phyloP scores from a whole-genome alignment of 1,284 basidiomycete species.

The Puccinia hordei region DNA sequence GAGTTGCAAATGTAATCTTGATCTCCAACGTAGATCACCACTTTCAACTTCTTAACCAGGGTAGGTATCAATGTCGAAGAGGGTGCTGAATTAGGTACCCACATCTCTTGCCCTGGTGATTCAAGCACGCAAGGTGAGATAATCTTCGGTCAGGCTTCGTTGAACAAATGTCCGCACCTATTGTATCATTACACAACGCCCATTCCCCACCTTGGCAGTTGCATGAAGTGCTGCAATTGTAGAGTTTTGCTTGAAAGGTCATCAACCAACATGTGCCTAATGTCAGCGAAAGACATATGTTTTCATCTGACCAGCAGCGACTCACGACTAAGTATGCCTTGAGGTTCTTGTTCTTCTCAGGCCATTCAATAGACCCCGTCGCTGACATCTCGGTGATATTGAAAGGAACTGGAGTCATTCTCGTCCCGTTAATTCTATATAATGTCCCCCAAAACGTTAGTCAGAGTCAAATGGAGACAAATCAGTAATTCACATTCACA shows the following conservation, averaged over 20 bases:
- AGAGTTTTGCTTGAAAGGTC: slow-evolving; percentile 63
- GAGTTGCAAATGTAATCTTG: slow-evolving; percentile 83
- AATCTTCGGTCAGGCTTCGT: not conserved
- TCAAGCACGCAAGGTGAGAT: not conserved
- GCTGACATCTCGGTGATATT: slow-evolving; percentile 35
- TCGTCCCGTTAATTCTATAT: slow-evolving; percentile 20
- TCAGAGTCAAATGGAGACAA: not conserved
- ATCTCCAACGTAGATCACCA: slow-evolving; percentile 89
- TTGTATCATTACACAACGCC: slow-evolving; percentile 78
- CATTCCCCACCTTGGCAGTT: slow-evolving; percentile 71
- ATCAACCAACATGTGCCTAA: not conserved
- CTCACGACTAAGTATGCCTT: slow-evolving; percentile 72
- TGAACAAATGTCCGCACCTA: slow-evolving; percentile 64
- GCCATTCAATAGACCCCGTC: slow-evolving; percentile 71
- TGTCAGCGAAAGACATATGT: not conserved
- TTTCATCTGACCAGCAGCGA: not conserved
- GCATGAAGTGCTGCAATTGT: slow-evolving; percentile 85
- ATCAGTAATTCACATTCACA: not conserved
- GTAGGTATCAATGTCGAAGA: slow-evolving; percentile 76
- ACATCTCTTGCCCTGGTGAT: slow-evolving; percentile 29
- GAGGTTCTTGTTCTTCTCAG: slow-evolving; percentile 77
- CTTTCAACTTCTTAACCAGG: slow-evolving; percentile 74
- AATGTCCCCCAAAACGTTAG: not conserved
- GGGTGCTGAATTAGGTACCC: slow-evolving; percentile 65
- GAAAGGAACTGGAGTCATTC: slow-evolving; percentile 31